These are phyloP conservation scores for Acacia acuminata DNA, from an alignment of 306 rosid genomes.

Conservation along the genomic window DNA sequence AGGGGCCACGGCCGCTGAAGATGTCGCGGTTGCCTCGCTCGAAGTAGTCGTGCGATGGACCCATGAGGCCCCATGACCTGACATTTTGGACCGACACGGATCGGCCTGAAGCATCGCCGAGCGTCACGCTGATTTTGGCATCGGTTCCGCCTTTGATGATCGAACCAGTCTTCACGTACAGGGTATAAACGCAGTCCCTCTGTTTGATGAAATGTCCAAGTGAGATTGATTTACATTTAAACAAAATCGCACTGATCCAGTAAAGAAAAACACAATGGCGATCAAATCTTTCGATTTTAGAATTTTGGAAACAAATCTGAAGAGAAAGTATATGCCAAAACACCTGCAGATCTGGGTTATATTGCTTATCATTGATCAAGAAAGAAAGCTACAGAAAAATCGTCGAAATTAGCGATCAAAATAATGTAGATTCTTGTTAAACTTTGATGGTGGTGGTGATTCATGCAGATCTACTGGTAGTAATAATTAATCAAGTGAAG, in stretches of 20 bases:
- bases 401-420: background rate
- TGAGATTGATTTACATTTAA: background rate
- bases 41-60: conserved; percentile 20
- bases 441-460: background rate
- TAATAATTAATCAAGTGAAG: background rate
- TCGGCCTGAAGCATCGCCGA: background rate
- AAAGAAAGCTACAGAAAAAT: background rate
- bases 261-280: background rate
- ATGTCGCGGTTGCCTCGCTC: conserved; percentile 35
- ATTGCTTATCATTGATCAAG: background rate
- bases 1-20: conserved; percentile 33
- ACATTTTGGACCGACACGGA: conserved; percentile 15
- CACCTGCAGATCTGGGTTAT: background rate
- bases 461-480: background rate
- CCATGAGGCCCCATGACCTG: conserved; percentile 29
- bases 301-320: background rate
- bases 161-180: conserved; percentile 38
- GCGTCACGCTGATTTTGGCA: conserved; percentile 23
- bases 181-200: conserved; percentile 38
- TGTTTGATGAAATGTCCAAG: background rate
- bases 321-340: background rate
- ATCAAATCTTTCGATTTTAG: background rate
- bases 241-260: background rate
- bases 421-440: background rate
- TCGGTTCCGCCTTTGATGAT: conserved; percentile 34